Evolutionary conservation across 768 basidiomycete species (phyloP).

Genomic region (Mycena polygramma): DNA sequence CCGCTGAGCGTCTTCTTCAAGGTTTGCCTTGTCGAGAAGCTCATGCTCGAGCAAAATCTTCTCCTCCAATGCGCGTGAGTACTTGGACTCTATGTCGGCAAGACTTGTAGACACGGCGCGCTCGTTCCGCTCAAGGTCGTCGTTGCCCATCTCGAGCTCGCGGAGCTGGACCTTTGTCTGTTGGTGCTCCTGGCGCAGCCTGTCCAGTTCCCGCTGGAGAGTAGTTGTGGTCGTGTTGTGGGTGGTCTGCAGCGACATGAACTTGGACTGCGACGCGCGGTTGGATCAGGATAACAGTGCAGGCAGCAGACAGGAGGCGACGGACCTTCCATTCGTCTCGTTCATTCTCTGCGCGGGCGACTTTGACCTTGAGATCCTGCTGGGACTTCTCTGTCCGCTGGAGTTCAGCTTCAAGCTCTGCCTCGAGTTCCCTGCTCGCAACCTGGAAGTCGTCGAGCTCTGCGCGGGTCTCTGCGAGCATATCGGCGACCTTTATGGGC

Average conservation of each 20-base stretch:
- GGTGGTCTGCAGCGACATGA: slow-evolving; percentile 88
- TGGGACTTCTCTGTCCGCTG: slow-evolving; percentile 89
- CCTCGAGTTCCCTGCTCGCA: slow-evolving; percentile 91
- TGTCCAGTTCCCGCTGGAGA: slow-evolving; percentile 92
- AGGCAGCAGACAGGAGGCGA: slow-evolving; percentile 19
- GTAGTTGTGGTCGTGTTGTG: slow-evolving; percentile 93
- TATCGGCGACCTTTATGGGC: slow-evolving; percentile 71
- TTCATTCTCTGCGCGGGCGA: slow-evolving; percentile 77
- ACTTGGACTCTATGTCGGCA: slow-evolving; percentile 88
- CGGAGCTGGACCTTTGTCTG: slow-evolving; percentile 79
- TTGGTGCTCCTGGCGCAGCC: slow-evolving; percentile 81
- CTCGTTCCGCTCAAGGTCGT: slow-evolving; percentile 96
- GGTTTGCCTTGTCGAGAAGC: slow-evolving; percentile 86
- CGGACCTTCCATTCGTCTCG: slow-evolving; percentile 95
- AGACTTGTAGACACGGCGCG: slow-evolving; percentile 87
- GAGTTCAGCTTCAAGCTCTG: slow-evolving; percentile 92
- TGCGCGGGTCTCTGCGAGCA: slow-evolving; percentile 85
- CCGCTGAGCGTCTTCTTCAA: slow-evolving; percentile 93
- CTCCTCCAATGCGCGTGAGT: slow-evolving; percentile 93
- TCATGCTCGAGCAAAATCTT: slow-evolving; percentile 98
- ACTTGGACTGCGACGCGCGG: slow-evolving; percentile 69
- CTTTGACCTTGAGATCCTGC: slow-evolving; percentile 82
- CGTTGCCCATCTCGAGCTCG: slow-evolving; percentile 97
- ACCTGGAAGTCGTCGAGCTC: slow-evolving; percentile 92
- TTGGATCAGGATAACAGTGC: neutral